phyloP scores from a whole-genome alignment of 805 yeast genomes.

The Nematodospora valgi region DNA sequence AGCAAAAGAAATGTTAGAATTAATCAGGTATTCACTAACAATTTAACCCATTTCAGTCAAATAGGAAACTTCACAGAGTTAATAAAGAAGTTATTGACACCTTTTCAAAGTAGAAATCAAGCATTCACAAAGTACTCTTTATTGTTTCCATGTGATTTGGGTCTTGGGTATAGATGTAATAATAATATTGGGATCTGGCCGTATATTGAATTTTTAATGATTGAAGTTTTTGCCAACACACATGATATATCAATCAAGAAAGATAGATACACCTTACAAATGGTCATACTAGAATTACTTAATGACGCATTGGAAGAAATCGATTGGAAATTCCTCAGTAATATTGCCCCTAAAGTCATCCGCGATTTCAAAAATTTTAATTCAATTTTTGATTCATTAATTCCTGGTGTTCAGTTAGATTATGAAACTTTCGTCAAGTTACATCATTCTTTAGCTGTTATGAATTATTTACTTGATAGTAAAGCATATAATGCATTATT shows the following conservation, averaged over 20 bases:
- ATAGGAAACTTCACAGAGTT: slow-evolving; percentile 61
- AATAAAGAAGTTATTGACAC: slow-evolving; percentile 40
- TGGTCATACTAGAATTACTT: slow-evolving; percentile 50
- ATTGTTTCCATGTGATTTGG: slow-evolving; percentile 63
- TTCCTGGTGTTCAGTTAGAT: slow-evolving; percentile 14
- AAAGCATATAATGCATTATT: slow-evolving; percentile 56
- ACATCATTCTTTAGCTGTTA: slow-evolving; percentile 66
- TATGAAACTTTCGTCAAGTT: slow-evolving; percentile 44
- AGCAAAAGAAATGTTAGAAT: slow-evolving; percentile 18
- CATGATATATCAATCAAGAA: slow-evolving; percentile 27
- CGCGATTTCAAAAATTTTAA: slow-evolving; percentile 18
- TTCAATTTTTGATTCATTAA: slow-evolving; percentile 19
- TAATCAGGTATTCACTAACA: slow-evolving; percentile 26
- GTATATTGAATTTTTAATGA: slow-evolving; percentile 69
- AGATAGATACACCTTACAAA: slow-evolving; percentile 47
- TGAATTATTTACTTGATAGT: slow-evolving; percentile 62
- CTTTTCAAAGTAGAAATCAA: slow-evolving; percentile 28
- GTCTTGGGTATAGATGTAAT: slow-evolving; percentile 48
- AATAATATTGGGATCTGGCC: slow-evolving; percentile 68
- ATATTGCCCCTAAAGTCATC: slow-evolving; percentile 48
- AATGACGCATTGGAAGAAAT: slow-evolving; percentile 31
- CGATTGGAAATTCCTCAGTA: slow-evolving; percentile 46
- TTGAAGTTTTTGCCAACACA: slow-evolving; percentile 61
- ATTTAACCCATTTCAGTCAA: slow-evolving; percentile 48
- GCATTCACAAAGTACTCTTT: slow-evolving; percentile 34